These are phyloP conservation scores for Diacronema lutheri DNA, from an alignment of 78 protist genomes.

Conservation along the genomic window DNA sequence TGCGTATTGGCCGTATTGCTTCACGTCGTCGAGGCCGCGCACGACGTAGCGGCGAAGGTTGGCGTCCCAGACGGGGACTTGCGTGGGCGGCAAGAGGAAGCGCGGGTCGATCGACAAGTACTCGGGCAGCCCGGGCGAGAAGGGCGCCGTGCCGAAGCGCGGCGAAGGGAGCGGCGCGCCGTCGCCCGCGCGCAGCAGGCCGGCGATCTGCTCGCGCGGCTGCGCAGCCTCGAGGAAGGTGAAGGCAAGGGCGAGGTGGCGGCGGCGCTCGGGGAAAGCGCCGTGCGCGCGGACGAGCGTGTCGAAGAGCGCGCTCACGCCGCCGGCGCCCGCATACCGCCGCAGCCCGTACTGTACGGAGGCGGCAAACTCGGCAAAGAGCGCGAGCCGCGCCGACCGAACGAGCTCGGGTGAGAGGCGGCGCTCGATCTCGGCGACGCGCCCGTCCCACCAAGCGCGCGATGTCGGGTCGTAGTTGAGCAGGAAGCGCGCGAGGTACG, in stretches of 20 bases:
- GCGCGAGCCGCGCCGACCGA: neutral
- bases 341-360: neutral
- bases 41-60: neutral
- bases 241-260: neutral
- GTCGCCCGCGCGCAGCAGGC: neutral
- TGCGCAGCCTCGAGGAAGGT: neutral
- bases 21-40: neutral
- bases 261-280: neutral
- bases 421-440: neutral
- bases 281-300: neutral
- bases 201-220: neutral
- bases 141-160: neutral
- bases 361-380: neutral
- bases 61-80: neutral
- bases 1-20: no score
- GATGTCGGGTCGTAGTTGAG: neutral
- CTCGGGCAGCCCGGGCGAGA: neutral
- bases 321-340: neutral
- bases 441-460: neutral
- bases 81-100: neutral
- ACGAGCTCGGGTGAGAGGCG: neutral
- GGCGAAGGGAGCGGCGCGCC: neutral
- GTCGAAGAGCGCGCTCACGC: neutral
- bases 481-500: slow-evolving; percentile 7
- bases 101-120: neutral